These are phyloP conservation scores for Rhodomyrtus tomentosa DNA, from an alignment of 345 rosid species.

Conservation along the genomic window DNA sequence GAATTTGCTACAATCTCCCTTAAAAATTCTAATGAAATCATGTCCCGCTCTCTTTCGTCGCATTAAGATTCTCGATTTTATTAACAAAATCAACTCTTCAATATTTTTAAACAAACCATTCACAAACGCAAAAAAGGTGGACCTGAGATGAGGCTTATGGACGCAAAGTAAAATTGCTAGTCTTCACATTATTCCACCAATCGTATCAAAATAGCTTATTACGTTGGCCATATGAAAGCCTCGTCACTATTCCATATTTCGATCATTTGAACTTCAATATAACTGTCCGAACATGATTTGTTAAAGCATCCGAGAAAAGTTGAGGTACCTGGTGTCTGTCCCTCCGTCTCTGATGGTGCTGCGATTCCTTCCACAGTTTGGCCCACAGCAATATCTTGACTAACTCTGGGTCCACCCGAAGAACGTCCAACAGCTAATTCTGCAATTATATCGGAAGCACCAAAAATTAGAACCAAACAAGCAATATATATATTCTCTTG, in stretches of 20 bases:
- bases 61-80: too few species aligned
- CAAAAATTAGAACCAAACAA: neutral
- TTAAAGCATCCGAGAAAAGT: too few species aligned
- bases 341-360: neutral
- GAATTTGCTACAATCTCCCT: too few species aligned
- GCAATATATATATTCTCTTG: neutral
- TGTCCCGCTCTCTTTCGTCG: too few species aligned
- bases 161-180: neutral
- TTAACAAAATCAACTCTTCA: too few species aligned
- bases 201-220: too few species aligned
- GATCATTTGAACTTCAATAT: neutral
- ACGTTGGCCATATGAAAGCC: neutral
- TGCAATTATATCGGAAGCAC: fast-evolving
- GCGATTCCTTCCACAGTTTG: neutral
- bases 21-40: too few species aligned
- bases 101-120: too few species aligned
- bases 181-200: too few species aligned
- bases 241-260: neutral
- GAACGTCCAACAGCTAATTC: neutral
- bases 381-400: neutral
- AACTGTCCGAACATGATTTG: neutral
- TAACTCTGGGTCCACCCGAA: fast-evolving
- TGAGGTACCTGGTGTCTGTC: neutral
- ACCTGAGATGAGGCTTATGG: neutral
- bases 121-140: neutral